These are phyloP conservation scores for Pestalotiopsis sp. DNA, from an alignment of 2,329 filamentous ascomycete species.

Conservation along the genomic window DNA sequence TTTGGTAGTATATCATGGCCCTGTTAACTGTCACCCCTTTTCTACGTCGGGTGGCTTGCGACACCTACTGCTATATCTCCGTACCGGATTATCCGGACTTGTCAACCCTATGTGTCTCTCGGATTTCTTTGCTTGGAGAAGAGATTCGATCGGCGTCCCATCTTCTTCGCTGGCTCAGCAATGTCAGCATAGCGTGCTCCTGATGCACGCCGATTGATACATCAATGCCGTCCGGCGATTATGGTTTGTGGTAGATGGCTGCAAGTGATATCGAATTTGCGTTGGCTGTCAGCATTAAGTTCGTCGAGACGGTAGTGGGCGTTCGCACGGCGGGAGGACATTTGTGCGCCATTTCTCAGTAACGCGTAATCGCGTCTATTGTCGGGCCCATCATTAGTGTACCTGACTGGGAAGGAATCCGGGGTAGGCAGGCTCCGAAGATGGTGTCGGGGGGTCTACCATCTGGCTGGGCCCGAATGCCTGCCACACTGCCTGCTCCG, in stretches of 20 bases:
- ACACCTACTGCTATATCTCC: not conserved
- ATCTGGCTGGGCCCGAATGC: too few species aligned
- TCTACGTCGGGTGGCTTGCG: not conserved
- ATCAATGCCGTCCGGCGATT: not conserved
- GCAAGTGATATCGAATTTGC: not conserved
- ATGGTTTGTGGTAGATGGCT: not conserved
- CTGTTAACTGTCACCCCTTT: not conserved
- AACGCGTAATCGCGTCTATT: not conserved
- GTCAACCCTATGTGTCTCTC: not conserved
- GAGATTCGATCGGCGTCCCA: not conserved
- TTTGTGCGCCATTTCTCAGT: not conserved
- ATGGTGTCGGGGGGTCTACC: not conserved
- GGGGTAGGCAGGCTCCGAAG: not conserved
- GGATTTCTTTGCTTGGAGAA: not conserved
- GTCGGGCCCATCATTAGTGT: not conserved
- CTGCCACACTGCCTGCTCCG: too few species aligned
- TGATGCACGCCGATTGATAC: not conserved
- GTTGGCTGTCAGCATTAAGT: not conserved
- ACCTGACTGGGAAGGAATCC: not conserved
- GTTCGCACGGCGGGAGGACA: not conserved
- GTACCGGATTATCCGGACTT: not conserved
- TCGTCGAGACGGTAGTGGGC: not conserved
- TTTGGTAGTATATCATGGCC: not conserved
- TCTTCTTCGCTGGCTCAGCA: not conserved
- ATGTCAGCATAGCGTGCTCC: not conserved